Conservation (phyloP, 345 rosid species). For the Lagerstroemia speciosa region DNA sequence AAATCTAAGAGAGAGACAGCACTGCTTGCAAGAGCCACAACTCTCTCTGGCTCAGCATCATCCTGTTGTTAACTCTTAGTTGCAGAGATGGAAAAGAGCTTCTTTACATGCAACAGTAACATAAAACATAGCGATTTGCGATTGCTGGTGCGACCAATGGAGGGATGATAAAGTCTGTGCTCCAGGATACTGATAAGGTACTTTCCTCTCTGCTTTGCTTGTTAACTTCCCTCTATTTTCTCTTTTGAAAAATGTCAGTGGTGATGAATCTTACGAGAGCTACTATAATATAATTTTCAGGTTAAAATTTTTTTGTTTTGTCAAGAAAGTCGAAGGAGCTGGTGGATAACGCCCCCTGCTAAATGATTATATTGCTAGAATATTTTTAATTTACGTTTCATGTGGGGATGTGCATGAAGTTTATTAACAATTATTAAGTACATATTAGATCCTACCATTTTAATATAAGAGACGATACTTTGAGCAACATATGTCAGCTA, state of each 20-base stretch:
- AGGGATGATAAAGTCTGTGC: constrained; percentile 90
- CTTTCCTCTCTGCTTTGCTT: constrained; percentile 4
- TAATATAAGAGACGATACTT: too few species aligned
- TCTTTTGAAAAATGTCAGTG: background rate
- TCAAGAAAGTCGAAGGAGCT: constrained; percentile 98
- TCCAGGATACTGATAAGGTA: constrained; percentile 96
- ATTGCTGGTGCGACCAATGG: constrained; percentile 96
- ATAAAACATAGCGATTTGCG: constrained; percentile 84
- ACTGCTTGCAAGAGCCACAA: constrained; percentile 84
- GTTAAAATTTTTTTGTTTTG: constrained; percentile 79
- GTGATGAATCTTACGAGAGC: background rate
- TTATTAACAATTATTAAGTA: too few species aligned
- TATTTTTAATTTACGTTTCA: too few species aligned
- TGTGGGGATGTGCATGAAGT: too few species aligned
- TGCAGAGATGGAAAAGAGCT: constrained; percentile 92
- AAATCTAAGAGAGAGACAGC: constrained; percentile 96
- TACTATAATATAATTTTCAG: constrained; percentile 26
- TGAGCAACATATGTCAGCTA: too few species aligned
- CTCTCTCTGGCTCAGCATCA: constrained; percentile 80
- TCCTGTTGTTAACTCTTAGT: constrained; percentile 67
- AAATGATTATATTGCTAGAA: constrained; percentile 95
- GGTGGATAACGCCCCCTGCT: constrained; percentile 86
- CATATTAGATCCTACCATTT: too few species aligned
- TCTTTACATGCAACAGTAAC: constrained; percentile 72
- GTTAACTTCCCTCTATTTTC: background rate